These are phyloP conservation scores for Phlyctochytrium bullatum DNA, from an alignment of 192 early-diverging fungal species.

Conservation along the genomic window DNA sequence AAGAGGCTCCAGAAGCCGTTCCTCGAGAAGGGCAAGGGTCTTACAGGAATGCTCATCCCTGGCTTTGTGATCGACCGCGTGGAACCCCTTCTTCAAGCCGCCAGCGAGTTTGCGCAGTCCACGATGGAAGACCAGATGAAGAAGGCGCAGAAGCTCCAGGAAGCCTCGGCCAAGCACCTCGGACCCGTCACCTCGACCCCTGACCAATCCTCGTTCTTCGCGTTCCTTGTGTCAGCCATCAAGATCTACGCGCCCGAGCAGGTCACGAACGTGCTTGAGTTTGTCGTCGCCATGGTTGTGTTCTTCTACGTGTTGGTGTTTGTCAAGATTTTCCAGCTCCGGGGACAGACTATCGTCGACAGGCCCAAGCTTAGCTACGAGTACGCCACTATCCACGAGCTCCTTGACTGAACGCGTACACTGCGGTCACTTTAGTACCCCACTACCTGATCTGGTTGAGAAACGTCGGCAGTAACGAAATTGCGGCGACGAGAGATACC, in stretches of 20 bases:
- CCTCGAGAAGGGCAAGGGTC: slow-evolving; percentile 29
- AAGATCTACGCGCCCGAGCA: slow-evolving; percentile 45
- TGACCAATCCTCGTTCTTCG: slow-evolving; percentile 14
- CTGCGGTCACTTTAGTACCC: too few species aligned
- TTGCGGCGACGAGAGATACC: too few species aligned
- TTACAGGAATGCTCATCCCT: slow-evolving; percentile 40
- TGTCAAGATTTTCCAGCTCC: slow-evolving; percentile 35
- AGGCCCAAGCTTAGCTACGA: slow-evolving; percentile 39
- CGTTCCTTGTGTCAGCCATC: slow-evolving; percentile 28
- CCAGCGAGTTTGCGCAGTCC: slow-evolving; percentile 21
- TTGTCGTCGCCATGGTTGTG: slow-evolving; percentile 36
- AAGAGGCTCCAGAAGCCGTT: slow-evolving; percentile 32
- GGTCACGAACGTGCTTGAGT: slow-evolving; percentile 36
- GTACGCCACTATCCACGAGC: slow-evolving; percentile 29
- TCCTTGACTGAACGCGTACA: slow-evolving; percentile 19
- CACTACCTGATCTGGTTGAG: too few species aligned
- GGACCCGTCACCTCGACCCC: neutral
- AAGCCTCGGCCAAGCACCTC: neutral
- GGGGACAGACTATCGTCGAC: slow-evolving; percentile 43
- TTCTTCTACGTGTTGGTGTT: slow-evolving; percentile 41
- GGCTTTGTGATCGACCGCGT: slow-evolving; percentile 34
- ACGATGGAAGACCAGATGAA: neutral
- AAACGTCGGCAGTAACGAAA: too few species aligned
- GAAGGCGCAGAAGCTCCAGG: neutral
- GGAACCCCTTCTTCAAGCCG: slow-evolving; percentile 41